Evolutionary conservation across 164 flowering plant genomes (phyloP).

Genomic region (Sextonia rubra): DNA sequence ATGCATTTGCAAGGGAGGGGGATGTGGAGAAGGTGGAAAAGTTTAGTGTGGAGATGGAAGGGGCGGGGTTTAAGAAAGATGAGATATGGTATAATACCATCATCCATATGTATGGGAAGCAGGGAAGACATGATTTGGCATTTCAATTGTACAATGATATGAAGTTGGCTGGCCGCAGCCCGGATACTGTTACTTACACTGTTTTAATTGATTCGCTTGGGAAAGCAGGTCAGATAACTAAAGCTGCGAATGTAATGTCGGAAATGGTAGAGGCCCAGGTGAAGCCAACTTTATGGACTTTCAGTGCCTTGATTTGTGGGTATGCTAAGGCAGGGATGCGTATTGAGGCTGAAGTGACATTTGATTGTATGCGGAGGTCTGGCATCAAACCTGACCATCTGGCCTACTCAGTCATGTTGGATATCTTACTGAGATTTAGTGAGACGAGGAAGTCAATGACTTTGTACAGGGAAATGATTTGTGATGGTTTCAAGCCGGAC

Average conservation of each 20-base stretch:
- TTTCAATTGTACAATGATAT: constrained; percentile 67
- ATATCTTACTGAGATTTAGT: constrained; percentile 54
- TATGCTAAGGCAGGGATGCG: constrained; percentile 82
- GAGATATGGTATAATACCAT: constrained; percentile 91
- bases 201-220: constrained; percentile 90
- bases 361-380: constrained; percentile 60
- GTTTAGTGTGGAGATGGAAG: constrained; percentile 63
- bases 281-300: constrained; percentile 76
- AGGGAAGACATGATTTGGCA: constrained; percentile 71
- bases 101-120: constrained; percentile 92
- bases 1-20: constrained; percentile 90
- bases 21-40: constrained; percentile 61
- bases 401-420: constrained; percentile 89
- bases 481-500: constrained; percentile 63
- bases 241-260: constrained; percentile 77
- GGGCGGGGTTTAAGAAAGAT: constrained; percentile 69
- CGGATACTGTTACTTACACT: constrained; percentile 88
- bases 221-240: constrained; percentile 60
- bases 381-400: constrained; percentile 81
- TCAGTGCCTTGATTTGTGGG: constrained; percentile 90
- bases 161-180: constrained; percentile 55
- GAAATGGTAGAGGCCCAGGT: constrained; percentile 77
- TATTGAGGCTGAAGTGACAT: constrained; percentile 69
- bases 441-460: constrained; percentile 50
- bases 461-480: constrained; percentile 62